Evolutionary conservation across 2,329 filamentous ascomycete genomes (phyloP).

Genomic region (Pseudogymnoascus sp.): DNA sequence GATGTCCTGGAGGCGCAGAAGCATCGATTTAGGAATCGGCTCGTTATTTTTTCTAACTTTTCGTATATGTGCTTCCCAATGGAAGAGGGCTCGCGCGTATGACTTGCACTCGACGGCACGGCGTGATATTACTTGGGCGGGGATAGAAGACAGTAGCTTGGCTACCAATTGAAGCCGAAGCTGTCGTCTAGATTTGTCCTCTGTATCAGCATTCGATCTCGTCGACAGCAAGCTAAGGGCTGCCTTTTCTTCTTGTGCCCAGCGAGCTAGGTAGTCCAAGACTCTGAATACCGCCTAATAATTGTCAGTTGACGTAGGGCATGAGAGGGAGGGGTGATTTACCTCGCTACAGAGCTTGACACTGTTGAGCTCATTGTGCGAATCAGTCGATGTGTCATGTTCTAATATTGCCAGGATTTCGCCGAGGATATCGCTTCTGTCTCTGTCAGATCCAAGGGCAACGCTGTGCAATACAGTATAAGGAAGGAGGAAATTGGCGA

Average conservation of each 20-base stretch:
- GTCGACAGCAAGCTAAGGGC: conserved; percentile 12
- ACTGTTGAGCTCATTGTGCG: conserved; percentile 60
- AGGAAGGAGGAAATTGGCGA: conserved; percentile 81
- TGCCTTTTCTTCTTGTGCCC: conserved; percentile 62
- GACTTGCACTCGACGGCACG: conserved; percentile 91
- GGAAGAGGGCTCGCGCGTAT: conserved; percentile 84
- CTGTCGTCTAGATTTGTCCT: neutral
- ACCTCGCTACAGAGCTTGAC: conserved; percentile 84
- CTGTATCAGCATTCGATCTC: conserved; percentile 33
- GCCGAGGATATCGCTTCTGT: conserved; percentile 56
- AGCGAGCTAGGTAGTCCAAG: conserved; percentile 84
- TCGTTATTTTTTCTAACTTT: conserved; percentile 35
- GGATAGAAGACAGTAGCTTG: conserved; percentile 59
- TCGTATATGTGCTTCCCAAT: conserved; percentile 86
- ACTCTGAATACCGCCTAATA: conserved; percentile 75
- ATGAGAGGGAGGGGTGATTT: conserved; percentile 26
- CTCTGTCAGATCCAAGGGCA: conserved; percentile 57
- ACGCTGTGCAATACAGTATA: conserved; percentile 80
- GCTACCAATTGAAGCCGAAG: conserved; percentile 53
- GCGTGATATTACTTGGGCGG: conserved; percentile 65
- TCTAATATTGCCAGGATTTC: conserved; percentile 73
- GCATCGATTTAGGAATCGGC: conserved; percentile 41
- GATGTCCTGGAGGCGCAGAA: conserved; percentile 79
- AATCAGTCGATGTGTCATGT: conserved; percentile 40
- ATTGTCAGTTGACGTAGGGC: conserved; percentile 20